phyloP scores from a whole-genome alignment of 495 filamentous ascomycete species.

The Haplographium delicatum region DNA sequence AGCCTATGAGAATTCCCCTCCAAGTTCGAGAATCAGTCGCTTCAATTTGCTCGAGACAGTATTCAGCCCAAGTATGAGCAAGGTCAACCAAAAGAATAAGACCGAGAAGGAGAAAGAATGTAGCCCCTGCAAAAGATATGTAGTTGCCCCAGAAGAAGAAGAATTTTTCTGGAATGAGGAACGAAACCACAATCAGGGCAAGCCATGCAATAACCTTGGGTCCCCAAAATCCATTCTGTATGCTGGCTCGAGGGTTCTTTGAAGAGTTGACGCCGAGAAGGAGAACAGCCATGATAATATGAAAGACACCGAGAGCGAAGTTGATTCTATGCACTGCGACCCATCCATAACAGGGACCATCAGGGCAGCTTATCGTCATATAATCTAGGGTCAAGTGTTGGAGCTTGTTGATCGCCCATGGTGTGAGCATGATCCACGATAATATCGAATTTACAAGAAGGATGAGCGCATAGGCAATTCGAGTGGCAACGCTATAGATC shows the following conservation, averaged over 20 bases:
- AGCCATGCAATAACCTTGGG: constrained; percentile 77
- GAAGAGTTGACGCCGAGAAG: constrained; percentile 82
- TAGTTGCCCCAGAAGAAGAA: constrained; percentile 97
- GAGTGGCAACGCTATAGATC: constrained; percentile 76
- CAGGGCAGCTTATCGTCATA: constrained; percentile 85
- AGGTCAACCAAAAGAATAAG: constrained; percentile 91
- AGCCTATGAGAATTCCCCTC: constrained; percentile 82
- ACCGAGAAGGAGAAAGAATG: constrained; percentile 90
- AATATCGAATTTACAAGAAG: constrained; percentile 93
- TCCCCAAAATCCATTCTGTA: constrained; percentile 96
- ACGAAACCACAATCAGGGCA: constrained; percentile 77
- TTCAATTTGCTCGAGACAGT: constrained; percentile 91
- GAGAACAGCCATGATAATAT: constrained; percentile 75
- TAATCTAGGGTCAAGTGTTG: constrained; percentile 89
- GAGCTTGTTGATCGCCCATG: constrained; percentile 95
- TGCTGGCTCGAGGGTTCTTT: constrained; percentile 77
- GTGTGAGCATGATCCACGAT: constrained; percentile 98
- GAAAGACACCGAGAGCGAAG: constrained; percentile 92
- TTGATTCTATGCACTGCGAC: constrained; percentile 96
- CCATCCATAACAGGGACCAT: constrained; percentile 90
- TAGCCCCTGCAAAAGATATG: constrained; percentile 79
- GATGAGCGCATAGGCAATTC: constrained; percentile 95
- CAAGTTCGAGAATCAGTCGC: constrained; percentile 77
- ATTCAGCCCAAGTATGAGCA: constrained; percentile 96
- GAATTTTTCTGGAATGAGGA: constrained; percentile 92